phyloP scores from a whole-genome alignment of 2,329 filamentous ascomycete genomes.

The Epichloe coenophiala region DNA sequence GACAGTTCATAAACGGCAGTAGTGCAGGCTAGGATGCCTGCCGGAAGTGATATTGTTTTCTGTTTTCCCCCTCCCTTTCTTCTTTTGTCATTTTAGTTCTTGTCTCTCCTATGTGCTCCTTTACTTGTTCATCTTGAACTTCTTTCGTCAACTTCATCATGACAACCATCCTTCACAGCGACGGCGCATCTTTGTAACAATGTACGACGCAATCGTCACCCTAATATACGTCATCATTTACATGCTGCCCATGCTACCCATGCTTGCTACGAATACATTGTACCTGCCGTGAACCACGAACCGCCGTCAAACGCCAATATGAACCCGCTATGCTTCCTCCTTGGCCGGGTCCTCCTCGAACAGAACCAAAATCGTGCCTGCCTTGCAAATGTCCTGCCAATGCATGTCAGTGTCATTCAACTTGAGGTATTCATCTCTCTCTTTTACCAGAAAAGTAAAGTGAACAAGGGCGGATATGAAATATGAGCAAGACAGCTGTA shows the following conservation, averaged over 20 bases:
- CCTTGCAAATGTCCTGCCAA: constrained; percentile 60
- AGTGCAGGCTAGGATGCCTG: neutral
- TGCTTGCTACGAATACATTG: neutral
- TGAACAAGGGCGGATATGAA: neutral
- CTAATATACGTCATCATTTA: constrained; percentile 1
- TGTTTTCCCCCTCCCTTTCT: too few species aligned
- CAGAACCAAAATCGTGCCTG: constrained; percentile 59
- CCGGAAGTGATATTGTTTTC: too few species aligned
- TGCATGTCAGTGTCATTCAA: neutral
- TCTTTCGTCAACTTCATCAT: neutral
- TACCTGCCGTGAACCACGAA: neutral
- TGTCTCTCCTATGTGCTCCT: neutral
- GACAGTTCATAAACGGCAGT: neutral
- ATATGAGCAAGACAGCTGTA: constrained; percentile 1
- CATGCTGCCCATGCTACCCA: neutral
- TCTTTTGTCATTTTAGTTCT: neutral
- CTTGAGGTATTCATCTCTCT: too few species aligned
- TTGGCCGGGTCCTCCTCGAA: constrained; percentile 43
- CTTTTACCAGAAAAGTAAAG: neutral
- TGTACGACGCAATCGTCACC: neutral
- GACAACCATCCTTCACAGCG: neutral
- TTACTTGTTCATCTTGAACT: neutral
- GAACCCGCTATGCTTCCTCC: constrained; percentile 12
- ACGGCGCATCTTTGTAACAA: neutral
- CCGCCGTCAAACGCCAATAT: constrained; percentile 7